These are phyloP conservation scores for Neofusicoccum parvum DNA, from an alignment of 2,329 filamentous ascomycete genomes.

Conservation along the genomic window DNA sequence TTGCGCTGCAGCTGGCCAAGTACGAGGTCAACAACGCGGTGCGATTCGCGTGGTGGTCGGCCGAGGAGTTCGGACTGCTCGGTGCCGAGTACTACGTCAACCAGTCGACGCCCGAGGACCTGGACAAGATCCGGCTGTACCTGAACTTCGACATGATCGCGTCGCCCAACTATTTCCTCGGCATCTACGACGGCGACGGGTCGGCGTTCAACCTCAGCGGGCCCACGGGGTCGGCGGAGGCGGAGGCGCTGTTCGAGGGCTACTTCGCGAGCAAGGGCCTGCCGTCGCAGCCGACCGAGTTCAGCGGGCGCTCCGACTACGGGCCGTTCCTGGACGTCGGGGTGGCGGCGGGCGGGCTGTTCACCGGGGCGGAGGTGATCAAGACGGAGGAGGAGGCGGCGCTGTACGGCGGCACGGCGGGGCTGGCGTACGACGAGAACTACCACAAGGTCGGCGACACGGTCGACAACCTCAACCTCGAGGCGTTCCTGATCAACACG, in stretches of 20 bases:
- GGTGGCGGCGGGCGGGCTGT: conserved; percentile 40
- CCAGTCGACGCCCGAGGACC: conserved; percentile 32
- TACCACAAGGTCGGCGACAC: conserved; percentile 42
- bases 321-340: conserved; percentile 40
- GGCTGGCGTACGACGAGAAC: conserved; percentile 40
- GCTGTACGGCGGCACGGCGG: conserved; percentile 38
- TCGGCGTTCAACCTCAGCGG: conserved; percentile 34
- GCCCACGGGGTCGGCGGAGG: conserved; percentile 34
- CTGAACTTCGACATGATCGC: conserved; percentile 49
- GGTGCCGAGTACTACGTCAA: conserved; percentile 40
- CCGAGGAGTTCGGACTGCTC: conserved; percentile 41
- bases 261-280: conserved; percentile 34
- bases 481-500: conserved; percentile 42
- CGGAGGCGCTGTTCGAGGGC: conserved; percentile 37
- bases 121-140: conserved; percentile 40
- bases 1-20: conserved; percentile 40
- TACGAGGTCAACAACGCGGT: conserved; percentile 43
- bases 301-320: conserved; percentile 44
- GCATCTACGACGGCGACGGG: conserved; percentile 42
- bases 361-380: conserved; percentile 41
- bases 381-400: conserved; percentile 40
- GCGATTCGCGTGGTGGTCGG: conserved; percentile 43
- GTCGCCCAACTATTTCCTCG: conserved; percentile 39
- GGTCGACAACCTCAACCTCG: conserved; percentile 36
- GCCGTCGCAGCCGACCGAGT: conserved; percentile 35